Base-by-base conservation (phyloP, 257 asterid genomes). In the Striga asiatica region DNA sequence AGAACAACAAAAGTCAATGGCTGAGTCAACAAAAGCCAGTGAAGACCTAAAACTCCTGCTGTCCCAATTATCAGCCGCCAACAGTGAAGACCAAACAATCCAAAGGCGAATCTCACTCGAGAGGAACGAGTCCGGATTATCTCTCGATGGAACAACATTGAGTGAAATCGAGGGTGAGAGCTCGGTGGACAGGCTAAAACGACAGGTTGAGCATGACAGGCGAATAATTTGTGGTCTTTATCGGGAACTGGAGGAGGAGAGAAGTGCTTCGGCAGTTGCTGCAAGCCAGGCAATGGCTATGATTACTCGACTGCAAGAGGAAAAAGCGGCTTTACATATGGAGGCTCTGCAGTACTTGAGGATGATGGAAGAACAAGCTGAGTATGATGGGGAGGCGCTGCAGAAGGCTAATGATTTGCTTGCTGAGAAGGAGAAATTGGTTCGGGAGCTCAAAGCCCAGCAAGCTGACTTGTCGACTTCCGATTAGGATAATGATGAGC, bases 251-350 rank as follows among this genome's bases (percentile, higher is more conserved):
- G 97, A 88, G 76, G 97, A 88, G 59, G 97, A 88, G 74, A 72
- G 93, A 74, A 88, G 69, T 57, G 94, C 97, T 37, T 82, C 97
- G 46, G 78, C 95, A 4, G 72, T 82, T 49, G 95, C 97, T n/a
- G 85, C 83, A 41, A 84, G 82, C 66, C 93, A 88, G 70, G 81
- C 97, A 2, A 82, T 88, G 97, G 92, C 97, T 18, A 88, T 88
- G 97, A 84, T 88, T 61, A 84, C 95, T 48, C 65, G 94, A 62
- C 64, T 88, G 69, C 97, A 88, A 65, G 95, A 84, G 63, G 97
- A 88, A 76, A 88, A 88, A 65, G 85, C 97, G 0, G 64, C 87
- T 31, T 74, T 89, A 22, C 75, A 86, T 39, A 83, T 81, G 94
- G 98, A 89, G 74, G 91, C 98, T 2, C 53, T 82, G 50, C 97